Conservation (phyloP, 192 early-diverging fungal species). For the Coemansia sp. region DNA sequence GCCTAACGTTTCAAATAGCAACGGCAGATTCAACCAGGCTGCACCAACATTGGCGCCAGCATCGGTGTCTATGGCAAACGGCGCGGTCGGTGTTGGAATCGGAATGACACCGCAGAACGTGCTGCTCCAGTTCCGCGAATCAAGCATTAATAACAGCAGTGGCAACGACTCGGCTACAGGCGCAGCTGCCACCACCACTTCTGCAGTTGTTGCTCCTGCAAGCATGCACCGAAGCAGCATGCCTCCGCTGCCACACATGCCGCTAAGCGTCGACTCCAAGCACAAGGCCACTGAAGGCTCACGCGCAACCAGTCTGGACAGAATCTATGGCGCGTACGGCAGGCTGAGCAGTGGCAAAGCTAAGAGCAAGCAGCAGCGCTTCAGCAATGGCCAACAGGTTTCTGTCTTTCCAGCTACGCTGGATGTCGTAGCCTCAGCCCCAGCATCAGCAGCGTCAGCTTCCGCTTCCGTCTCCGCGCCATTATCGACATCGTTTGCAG, state of each 20-base stretch:
- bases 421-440: not conserved
- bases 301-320: slow-evolving; percentile 25
- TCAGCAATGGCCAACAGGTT: not conserved
- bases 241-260: slow-evolving; percentile 21
- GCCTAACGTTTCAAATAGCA: not conserved
- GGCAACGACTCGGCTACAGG: not conserved
- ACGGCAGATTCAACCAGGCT: not conserved
- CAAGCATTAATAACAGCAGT: not conserved
- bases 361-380: too few relatives aligned
- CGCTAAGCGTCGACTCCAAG: not conserved
- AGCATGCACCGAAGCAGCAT: slow-evolving; percentile 23
- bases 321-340: not conserved
- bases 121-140: not conserved
- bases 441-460: not conserved
- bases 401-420: too few relatives aligned
- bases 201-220: not conserved
- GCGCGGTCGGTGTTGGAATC: not conserved
- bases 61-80: not conserved
- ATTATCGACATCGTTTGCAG: not conserved
- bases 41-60: not conserved
- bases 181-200: not conserved
- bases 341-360: too few relatives aligned
- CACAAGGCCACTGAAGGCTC: slow-evolving; percentile 7
- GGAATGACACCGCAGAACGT: too few relatives aligned
- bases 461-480: not conserved